Base-by-base conservation (phyloP, 352 stramenopile genomes). In the Phytopythium cucurbitacearum region DNA sequence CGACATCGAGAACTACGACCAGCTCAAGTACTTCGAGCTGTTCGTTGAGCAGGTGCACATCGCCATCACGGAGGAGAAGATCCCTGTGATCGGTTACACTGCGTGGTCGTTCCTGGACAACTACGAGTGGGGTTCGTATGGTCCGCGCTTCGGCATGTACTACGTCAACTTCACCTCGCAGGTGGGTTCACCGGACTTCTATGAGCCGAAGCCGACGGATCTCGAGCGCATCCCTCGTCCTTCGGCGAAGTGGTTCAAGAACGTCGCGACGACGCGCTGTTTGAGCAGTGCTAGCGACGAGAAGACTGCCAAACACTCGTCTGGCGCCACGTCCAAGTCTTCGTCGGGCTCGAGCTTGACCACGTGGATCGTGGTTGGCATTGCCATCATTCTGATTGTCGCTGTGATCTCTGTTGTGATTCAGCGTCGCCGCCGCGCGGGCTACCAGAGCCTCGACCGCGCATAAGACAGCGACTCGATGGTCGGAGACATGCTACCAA, bases 101-200 rank as follows among this genome's bases (percentile, higher is more conserved):
- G 59, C 57, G 0, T 64, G 61, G 61, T 61, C 51, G 11, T 55
- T 64, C 33, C 28, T 64, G 7, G 61, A 68, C 28, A 68, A 68
- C 44, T 68, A 61, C 51, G 61, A 68, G 43, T 68, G 61, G 56
- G 61, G 56, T 5, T 64, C 56, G 43, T 80, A 66, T 45, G 51
- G 56, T 2, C 59, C 65, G 3, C 69, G 73, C 47, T 84, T 77
- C 37, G 73, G 70, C 0, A 39, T 84, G 2, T 79, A 76, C 51
- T 73, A 84, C 52, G 70, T 84, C 48, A 67, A 80, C 48, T 80
- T 67, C 43, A 73, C 69, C 59, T 62, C 51, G 5, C 11, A 67
- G 38, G 50, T 51, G 7, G 60, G 60, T 3, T 60, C 55, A 5
- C 46, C 50, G 6, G 46, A 60, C 28, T 59, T 53, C 37, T 54